Base-by-base conservation (phyloP, 768 basidiomycete genomes). In the Russula earlei region DNA sequence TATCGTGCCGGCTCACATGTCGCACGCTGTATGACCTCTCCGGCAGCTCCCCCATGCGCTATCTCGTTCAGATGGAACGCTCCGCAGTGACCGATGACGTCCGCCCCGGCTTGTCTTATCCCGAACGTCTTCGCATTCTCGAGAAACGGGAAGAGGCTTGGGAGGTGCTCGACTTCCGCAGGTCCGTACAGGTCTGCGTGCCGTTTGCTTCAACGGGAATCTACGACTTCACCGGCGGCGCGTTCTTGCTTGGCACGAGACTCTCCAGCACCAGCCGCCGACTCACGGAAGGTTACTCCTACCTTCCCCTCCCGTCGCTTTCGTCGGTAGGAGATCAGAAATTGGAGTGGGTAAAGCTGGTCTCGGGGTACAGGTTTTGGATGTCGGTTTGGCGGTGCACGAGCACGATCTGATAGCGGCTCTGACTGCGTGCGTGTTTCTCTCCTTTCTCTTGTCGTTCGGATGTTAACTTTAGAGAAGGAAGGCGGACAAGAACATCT, bases 141-240 rank as follows among this genome's bases (percentile, higher is more conserved):
- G 34, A 53, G 42, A 37, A 42, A 22, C 61, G 58, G 17, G 61
- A 62, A 17, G 36, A 53, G 17, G 54, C 59, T 0, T 62, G 58
- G 61, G 9, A 11, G 15, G 24, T 22, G 34, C 49, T 60, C 41
- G 50, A 52, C 14, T 52, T 56, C 43, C 46, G 38, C 7, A 38
- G 20, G 36, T 19, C 51, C 15, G 20, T 49, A 14, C 47, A 52
- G 10, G 47, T 55, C 9, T 29, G 19, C 19, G 58, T 62, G 20
- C 49, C 49, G 24, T 62, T 62, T 31, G 27, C 40, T 5, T 52
- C 58, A 37, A 56, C 58, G 2, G 52, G 58, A 24, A 60, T 62
- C n/a, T 62, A 62, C 54, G 58, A 62, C 43, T 53, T 62, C 33
- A 62, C 58, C 2, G 58, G 54, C 15, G 61, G 59, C 2, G 59